Percentiles rank a stretch among this genome's conserved stretches.
phyloP scores from a whole-genome alignment of 202 grass and related monocot species.

The Schoenoplectus tabernaemontani region DNA sequence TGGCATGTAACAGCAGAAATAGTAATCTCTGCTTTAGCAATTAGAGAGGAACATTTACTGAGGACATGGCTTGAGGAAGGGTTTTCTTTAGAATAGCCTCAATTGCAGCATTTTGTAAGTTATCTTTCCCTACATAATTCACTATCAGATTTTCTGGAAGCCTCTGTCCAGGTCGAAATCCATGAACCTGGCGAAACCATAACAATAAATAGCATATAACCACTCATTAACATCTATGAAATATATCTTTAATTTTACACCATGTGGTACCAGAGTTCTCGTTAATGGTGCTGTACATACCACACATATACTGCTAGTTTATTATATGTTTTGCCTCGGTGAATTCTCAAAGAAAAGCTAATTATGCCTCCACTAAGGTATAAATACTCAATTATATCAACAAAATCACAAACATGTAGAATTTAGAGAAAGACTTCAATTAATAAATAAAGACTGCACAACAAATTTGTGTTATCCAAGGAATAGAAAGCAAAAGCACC shows the following conservation, averaged over 20 bases:
- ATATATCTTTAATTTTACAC: slow-evolving; percentile 1
- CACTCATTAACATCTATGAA: neutral
- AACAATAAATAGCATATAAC: slow-evolving; percentile 17
- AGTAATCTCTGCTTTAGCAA: slow-evolving; percentile 4
- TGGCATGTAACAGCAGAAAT: neutral
- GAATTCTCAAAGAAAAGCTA: neutral
- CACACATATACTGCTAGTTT: no score
- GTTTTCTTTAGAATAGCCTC: slow-evolving; percentile 88
- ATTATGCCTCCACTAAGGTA: neutral
- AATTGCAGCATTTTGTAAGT: slow-evolving; percentile 58
- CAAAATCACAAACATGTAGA: neutral
- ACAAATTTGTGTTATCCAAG: neutral
- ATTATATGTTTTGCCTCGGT: neutral
- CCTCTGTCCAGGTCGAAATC: slow-evolving; percentile 70
- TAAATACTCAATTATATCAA: neutral
- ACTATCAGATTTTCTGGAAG: slow-evolving; percentile 74
- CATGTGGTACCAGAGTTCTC: neutral
- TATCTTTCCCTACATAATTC: slow-evolving; percentile 63
- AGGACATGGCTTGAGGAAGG: slow-evolving; percentile 77
- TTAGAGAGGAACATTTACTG: slow-evolving; percentile 35
- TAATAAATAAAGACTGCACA: neutral
- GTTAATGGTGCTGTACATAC: neutral
- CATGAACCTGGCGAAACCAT: slow-evolving; percentile 55
- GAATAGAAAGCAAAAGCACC: slow-evolving; percentile 27
- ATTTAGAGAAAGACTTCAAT: neutral